Percentiles rank a stretch among this genome's conserved stretches.
These are phyloP conservation scores for Tetramitus jugosus DNA, from an alignment of 208 protist genomes.

Conservation along the genomic window DNA sequence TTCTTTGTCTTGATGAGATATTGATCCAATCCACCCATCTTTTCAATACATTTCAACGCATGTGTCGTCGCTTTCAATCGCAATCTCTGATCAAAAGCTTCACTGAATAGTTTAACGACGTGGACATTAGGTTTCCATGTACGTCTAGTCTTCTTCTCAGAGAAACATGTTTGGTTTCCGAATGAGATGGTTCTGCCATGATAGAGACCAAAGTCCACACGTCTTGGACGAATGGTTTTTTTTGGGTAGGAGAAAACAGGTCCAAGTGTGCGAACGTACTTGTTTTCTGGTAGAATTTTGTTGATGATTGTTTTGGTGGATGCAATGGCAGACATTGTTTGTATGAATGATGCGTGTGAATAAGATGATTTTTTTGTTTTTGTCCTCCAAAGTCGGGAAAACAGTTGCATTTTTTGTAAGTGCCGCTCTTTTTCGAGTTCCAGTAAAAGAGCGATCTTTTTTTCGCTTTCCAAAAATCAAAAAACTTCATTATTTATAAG, in stretches of 20 bases:
- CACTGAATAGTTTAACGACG: conserved; percentile 11
- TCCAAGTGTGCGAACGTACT: no score
- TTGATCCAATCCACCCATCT: neutral
- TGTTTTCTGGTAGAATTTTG: no score
- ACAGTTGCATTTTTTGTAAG: no score
- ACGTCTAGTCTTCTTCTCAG: conserved; percentile 8
- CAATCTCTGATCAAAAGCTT: conserved; percentile 11
- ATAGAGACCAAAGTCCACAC: neutral
- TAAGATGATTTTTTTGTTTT: no score
- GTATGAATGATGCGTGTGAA: no score
- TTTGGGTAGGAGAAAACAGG: neutral
- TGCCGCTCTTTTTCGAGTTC: no score
- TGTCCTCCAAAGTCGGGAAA: no score
- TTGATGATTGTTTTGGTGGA: no score
- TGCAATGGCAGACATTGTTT: no score
- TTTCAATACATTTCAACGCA: neutral
- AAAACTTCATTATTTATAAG: no score
- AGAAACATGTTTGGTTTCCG: conserved; percentile 10
- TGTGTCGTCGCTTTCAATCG: conserved; percentile 3
- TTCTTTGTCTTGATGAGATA: neutral
- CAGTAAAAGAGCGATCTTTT: no score
- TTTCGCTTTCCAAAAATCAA: no score
- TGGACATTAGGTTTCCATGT: neutral
- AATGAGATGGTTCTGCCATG: neutral
- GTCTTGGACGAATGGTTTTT: neutral